These are phyloP conservation scores for Lactarius sp. DNA, from an alignment of 768 basidiomycete species.

Conservation along the genomic window DNA sequence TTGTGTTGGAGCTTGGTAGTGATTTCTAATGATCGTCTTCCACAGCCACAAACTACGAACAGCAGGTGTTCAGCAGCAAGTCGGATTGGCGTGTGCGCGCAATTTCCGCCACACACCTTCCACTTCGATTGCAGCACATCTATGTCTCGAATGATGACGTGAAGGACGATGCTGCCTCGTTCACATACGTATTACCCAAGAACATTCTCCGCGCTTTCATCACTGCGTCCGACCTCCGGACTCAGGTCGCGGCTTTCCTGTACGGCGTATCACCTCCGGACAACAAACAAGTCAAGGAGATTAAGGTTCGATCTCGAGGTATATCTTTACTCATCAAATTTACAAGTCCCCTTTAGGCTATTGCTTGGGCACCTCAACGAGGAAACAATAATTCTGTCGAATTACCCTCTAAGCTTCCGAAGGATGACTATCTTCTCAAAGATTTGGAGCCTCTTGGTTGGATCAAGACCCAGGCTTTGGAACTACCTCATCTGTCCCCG, in stretches of 20 bases:
- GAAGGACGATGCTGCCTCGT: constrained; percentile 93
- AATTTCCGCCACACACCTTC: constrained; percentile 93
- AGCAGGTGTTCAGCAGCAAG: constrained; percentile 98
- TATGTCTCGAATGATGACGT: constrained; percentile 99
- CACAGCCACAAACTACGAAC: constrained; percentile 91
- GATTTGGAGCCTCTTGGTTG: constrained; percentile 94
- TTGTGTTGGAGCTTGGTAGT: not conserved
- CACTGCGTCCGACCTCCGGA: constrained; percentile 87
- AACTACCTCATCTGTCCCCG: constrained; percentile 88
- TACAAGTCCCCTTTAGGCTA: constrained; percentile 43
- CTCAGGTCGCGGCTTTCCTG: constrained; percentile 91
- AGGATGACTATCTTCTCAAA: constrained; percentile 91
- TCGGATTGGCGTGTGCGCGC: constrained; percentile 99
- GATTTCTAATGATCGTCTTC: constrained; percentile 4
- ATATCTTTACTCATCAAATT: not conserved
- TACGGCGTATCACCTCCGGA: constrained; percentile 92
- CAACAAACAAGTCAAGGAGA: constrained; percentile 98
- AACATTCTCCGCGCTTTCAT: constrained; percentile 94
- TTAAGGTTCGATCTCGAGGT: constrained; percentile 51
- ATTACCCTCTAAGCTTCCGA: constrained; percentile 82
- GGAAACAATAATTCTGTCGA: constrained; percentile 95
- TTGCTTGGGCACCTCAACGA: constrained; percentile 97
- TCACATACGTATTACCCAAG: constrained; percentile 95
- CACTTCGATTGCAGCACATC: constrained; percentile 95
- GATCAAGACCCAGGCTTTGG: constrained; percentile 95